Conservation (phyloP, 2,329 filamentous ascomycete genomes). For the Aspergillus texensis region DNA sequence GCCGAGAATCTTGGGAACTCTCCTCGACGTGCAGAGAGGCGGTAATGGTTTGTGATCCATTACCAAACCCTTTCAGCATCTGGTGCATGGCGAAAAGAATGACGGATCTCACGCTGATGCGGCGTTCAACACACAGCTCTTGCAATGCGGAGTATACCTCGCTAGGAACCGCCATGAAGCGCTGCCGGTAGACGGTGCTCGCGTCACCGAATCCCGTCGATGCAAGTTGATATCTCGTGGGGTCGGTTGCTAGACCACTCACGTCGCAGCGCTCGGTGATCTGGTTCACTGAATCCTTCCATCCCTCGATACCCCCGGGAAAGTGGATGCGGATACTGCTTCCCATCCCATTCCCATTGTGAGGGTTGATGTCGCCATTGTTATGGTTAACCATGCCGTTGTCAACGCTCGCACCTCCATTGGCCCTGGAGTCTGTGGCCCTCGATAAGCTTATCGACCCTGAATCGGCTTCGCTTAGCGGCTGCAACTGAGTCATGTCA, state of each 20-base stretch:
- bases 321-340: neutral
- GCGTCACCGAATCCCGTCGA: neutral
- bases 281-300: neutral
- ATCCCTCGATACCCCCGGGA: neutral
- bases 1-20: neutral
- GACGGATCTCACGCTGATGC: neutral
- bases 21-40: neutral
- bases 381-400: neutral
- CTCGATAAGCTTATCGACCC: neutral
- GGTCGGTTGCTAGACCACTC: neutral
- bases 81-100: neutral
- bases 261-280: neutral
- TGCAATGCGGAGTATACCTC: neutral
- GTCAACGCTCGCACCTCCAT: neutral
- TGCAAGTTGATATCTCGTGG: neutral
- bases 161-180: neutral
- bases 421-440: neutral
- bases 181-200: neutral
- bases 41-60: neutral
- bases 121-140: neutral
- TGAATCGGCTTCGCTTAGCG: neutral
- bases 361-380: neutral
- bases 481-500: neutral
- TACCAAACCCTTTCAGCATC: neutral
- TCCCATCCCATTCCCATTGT: neutral